Evolutionary conservation across 768 basidiomycete species (phyloP).

Genomic region (Trametes cinnabarina): DNA sequence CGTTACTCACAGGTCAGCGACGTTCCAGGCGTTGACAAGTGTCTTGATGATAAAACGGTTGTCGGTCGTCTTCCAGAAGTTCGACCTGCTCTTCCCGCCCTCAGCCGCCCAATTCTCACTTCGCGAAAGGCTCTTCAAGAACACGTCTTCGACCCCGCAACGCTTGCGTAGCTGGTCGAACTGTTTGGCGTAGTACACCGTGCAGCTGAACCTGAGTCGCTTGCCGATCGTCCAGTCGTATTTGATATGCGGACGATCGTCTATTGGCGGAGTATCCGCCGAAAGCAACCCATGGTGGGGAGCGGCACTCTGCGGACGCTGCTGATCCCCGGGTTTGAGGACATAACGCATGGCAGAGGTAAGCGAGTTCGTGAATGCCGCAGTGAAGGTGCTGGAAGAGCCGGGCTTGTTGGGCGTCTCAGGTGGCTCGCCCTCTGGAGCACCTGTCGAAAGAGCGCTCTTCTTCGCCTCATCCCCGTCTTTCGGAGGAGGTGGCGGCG

Average conservation of each 20-base stretch:
- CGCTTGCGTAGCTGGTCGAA: slow-evolving; percentile 65
- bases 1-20: slow-evolving; percentile 80
- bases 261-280: slow-evolving; percentile 42
- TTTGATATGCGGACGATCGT: slow-evolving; percentile 79
- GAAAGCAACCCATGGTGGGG: slow-evolving; percentile 52
- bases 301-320: slow-evolving; percentile 29
- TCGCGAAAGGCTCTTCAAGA: slow-evolving; percentile 57
- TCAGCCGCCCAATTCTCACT: slow-evolving; percentile 71
- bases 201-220: slow-evolving; percentile 73
- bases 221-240: slow-evolving; percentile 80
- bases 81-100: slow-evolving; percentile 77
- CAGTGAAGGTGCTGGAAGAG: slow-evolving; percentile 24
- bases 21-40: slow-evolving; percentile 83
- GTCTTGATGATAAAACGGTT: slow-evolving; percentile 83
- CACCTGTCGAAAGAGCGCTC: background rate
- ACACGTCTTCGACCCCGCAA: slow-evolving; percentile 61
- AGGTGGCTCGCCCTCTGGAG: slow-evolving; percentile 9
- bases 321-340: slow-evolving; percentile 37
- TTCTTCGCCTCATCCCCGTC: background rate
- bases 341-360: slow-evolving; percentile 61
- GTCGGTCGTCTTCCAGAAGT: slow-evolving; percentile 82
- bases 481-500: slow-evolving; percentile 20
- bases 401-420: background rate
- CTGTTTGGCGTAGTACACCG: slow-evolving; percentile 78
- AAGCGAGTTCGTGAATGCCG: slow-evolving; percentile 53